Percentiles rank a stretch among this genome's conserved stretches.
Conservation (phyloP, 805 yeast genomes). For the Kodamaea laetipori region DNA sequence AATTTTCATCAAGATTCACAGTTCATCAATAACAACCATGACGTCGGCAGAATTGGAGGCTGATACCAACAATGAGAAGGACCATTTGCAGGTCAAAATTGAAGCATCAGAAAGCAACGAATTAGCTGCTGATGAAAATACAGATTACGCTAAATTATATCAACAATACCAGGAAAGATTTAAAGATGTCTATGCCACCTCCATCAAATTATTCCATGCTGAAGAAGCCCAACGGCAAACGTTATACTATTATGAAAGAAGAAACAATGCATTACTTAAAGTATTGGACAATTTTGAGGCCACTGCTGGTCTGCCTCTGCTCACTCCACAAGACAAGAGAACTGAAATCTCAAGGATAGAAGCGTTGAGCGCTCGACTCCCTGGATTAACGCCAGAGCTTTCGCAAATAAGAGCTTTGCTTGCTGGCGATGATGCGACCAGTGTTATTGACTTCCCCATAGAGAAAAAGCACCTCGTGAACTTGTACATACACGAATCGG, state of each 20-base stretch:
- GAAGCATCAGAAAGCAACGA: not conserved
- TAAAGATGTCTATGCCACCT: conserved; percentile 13
- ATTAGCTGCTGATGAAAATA: not conserved
- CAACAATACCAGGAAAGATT: conserved; percentile 24
- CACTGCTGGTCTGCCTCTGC: conserved; percentile 6
- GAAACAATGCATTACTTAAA: conserved; percentile 41
- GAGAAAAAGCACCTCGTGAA: conserved; percentile 26
- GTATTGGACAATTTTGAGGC: conserved; percentile 20
- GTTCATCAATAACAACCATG: not conserved
- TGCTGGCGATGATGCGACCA: not conserved
- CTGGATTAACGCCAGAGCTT: conserved; percentile 9
- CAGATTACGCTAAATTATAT: conserved; percentile 20
- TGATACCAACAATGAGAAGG: not conserved
- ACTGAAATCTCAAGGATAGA: conserved; percentile 9
- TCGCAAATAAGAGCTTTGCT: conserved; percentile 10
- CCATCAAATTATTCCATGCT: conserved; percentile 30
- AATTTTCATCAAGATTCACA: not conserved
- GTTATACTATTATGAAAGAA: conserved; percentile 33
- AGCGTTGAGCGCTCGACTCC: conserved; percentile 7
- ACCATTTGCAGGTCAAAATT: not conserved
- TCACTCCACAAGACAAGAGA: not conserved
- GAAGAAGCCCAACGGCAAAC: conserved; percentile 40
- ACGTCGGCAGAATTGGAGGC: not conserved
- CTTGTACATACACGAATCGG: conserved; percentile 34
- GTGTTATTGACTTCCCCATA: conserved; percentile 11